phyloP scores from a whole-genome alignment of 495 filamentous ascomycete species.

The Penicillium malachiteum region DNA sequence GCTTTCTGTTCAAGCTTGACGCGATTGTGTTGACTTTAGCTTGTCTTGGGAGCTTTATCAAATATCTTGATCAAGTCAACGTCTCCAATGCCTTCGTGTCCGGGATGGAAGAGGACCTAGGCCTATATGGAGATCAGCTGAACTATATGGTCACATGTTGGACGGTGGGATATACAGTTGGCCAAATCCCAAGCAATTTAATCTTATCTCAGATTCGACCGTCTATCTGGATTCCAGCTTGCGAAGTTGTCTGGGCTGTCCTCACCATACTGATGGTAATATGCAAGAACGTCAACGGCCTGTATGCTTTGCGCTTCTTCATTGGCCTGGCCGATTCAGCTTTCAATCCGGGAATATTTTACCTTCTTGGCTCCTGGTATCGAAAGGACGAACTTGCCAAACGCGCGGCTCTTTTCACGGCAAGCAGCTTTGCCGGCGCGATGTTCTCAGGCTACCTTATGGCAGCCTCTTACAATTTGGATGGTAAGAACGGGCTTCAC shows the following conservation, averaged over 20 bases:
- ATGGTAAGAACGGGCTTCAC: conserved; percentile 14
- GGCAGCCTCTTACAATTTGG: conserved; percentile 21
- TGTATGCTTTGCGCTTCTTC: conserved; percentile 25
- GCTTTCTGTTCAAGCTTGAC: conserved; percentile 37
- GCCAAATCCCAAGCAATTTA: conserved; percentile 22
- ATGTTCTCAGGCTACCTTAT: conserved; percentile 23
- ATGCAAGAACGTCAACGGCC: conserved; percentile 6
- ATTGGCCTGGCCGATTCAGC: conserved; percentile 20
- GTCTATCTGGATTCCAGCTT: conserved; percentile 34
- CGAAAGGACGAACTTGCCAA: conserved; percentile 22
- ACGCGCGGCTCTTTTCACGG: conserved; percentile 17
- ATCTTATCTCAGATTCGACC: conserved; percentile 23
- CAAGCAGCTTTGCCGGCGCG: conserved; percentile 16
- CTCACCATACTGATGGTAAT: conserved; percentile 37
- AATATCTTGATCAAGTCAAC: conserved; percentile 15
- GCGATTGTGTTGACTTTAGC: conserved; percentile 31
- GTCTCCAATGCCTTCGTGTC: conserved; percentile 60
- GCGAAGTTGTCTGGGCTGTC: conserved; percentile 43
- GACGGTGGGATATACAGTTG: conserved; percentile 17
- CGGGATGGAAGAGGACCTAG: conserved; percentile 60
- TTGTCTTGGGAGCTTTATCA: conserved; percentile 16
- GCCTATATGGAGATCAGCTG: conserved; percentile 41
- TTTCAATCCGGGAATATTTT: conserved; percentile 15
- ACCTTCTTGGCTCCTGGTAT: conserved; percentile 21
- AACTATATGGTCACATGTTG: conserved; percentile 21